Evolutionary conservation across 192 early-diverging fungal genomes (phyloP), one percentile per base, ranked within the genome.

Genomic region (Coemansia sp.): DNA sequence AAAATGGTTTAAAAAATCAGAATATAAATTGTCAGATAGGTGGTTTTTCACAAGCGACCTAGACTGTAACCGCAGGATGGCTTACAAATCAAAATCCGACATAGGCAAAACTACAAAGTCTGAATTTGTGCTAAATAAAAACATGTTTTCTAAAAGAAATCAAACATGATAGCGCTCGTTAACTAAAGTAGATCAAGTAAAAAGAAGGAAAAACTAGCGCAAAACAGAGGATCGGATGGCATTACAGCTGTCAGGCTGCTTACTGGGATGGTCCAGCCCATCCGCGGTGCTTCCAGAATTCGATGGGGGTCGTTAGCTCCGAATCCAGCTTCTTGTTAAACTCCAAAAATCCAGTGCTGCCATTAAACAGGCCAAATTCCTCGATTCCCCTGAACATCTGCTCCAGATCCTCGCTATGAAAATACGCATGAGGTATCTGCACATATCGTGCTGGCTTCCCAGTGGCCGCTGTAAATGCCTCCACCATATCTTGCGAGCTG

Each of bases 181-280:
- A 30, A 30, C 30, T 30, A 30, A 30, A 30, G 1, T 30, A 30
- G 30, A 30, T 30, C 30, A 3, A 30, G 30, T 30, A 30, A 30
- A 30, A 30, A 2, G 30, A 30, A 30, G 30, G 3, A 30, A 30
- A 30, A 30, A 30, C 3, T 3, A 30, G 30, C 30, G 3, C 30
- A 30, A 30, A 30, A 30, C 30, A 30, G 30, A 3, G 30, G 30
- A 30, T 30, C 30, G 30, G 30, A 30, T 30, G 30, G 30, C 30
- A 3, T 30, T 30, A 30, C 30, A 30, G 30, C 30, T 30, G 30
- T 3, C 30, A 30, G 30, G 30, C 30, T 30, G 57, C 0, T 59
- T 59, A 59, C 35, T 59, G 18, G 1, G 57, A 59, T 59, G 68
- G 77, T 91, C 65, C 95, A 92, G 67, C 62, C 73, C 73, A 68